These are phyloP conservation scores for Venturia aucupariae DNA, from an alignment of 2,329 filamentous ascomycete species.

Conservation along the genomic window DNA sequence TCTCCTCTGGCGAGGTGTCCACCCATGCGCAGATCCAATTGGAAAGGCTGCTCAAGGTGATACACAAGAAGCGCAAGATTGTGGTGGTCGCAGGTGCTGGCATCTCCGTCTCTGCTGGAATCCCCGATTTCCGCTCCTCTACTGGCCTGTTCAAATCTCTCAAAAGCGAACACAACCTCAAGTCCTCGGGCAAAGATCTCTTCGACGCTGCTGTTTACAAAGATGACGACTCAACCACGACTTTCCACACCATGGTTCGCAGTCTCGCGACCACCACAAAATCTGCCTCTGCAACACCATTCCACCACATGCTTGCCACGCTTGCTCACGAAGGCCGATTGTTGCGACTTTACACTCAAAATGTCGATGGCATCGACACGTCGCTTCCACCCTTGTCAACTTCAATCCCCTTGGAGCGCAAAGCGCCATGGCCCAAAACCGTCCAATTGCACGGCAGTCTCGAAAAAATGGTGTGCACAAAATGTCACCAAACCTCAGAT, in stretches of 20 bases:
- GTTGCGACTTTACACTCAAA: constrained; percentile 88
- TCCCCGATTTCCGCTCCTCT: constrained; percentile 92
- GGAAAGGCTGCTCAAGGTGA: constrained; percentile 59
- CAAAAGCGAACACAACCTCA: constrained; percentile 79
- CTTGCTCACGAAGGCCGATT: constrained; percentile 79
- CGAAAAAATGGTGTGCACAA: constrained; percentile 93
- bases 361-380: constrained; percentile 92
- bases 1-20: constrained; percentile 46
- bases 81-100: constrained; percentile 93
- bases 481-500: constrained; percentile 67
- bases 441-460: constrained; percentile 90
- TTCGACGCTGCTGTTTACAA: constrained; percentile 98
- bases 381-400: constrained; percentile 71
- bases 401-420: constrained; percentile 68
- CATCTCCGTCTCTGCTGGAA: constrained; percentile 94
- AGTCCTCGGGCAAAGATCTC: constrained; percentile 85
- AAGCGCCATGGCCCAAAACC: constrained; percentile 86
- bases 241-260: constrained; percentile 94
- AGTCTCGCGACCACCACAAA: constrained; percentile 72
- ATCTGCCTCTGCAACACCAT: constrained; percentile 70
- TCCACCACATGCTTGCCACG: constrained; percentile 89
- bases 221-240: constrained; percentile 76
- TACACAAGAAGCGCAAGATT: constrained; percentile 90
- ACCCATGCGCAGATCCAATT: constrained; percentile 53
- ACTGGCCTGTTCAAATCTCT: constrained; percentile 81